Conservation (phyloP, 768 basidiomycete species). For the Suillus hirtellus region DNA sequence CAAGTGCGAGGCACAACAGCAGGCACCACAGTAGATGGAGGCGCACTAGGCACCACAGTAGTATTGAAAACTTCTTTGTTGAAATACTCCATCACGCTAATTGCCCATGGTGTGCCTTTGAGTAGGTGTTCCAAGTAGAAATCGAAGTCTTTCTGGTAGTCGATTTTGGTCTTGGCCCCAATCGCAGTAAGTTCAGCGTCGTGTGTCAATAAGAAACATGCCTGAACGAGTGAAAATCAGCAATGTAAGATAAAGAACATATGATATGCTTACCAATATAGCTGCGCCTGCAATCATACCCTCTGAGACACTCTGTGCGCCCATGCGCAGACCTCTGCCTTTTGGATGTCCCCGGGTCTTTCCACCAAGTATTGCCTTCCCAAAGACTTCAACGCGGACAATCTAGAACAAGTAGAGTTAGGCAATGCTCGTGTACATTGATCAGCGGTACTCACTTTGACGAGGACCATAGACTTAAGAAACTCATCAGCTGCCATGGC, state of each 20-base stretch:
- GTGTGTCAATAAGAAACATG: slow-evolving; percentile 2
- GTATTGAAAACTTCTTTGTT: background rate
- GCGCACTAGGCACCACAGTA: background rate
- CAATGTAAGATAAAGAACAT: background rate
- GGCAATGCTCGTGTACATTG: background rate
- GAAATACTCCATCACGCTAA: background rate
- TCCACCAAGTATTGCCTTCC: slow-evolving; percentile 9
- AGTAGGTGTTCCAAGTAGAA: slow-evolving; percentile 5
- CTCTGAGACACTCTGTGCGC: background rate
- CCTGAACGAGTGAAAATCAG: slow-evolving; percentile 5
- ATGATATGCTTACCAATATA: slow-evolving; percentile 2
- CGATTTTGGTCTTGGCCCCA: slow-evolving; percentile 1
- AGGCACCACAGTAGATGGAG: background rate
- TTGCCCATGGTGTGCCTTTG: slow-evolving; percentile 1
- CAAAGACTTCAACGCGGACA: background rate
- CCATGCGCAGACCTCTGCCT: background rate
- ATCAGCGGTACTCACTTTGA: background rate
- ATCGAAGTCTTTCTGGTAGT: slow-evolving; percentile 3
- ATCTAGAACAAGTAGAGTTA: slow-evolving; percentile 2
- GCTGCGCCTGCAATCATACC: background rate
- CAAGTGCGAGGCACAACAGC: background rate
- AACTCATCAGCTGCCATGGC: background rate
- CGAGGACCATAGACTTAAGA: slow-evolving; percentile 3
- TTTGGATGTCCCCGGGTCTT: slow-evolving; percentile 4
- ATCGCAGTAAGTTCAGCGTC: background rate